phyloP scores from a whole-genome alignment of 2,329 filamentous ascomycete species.

The Penicillium sp. region DNA sequence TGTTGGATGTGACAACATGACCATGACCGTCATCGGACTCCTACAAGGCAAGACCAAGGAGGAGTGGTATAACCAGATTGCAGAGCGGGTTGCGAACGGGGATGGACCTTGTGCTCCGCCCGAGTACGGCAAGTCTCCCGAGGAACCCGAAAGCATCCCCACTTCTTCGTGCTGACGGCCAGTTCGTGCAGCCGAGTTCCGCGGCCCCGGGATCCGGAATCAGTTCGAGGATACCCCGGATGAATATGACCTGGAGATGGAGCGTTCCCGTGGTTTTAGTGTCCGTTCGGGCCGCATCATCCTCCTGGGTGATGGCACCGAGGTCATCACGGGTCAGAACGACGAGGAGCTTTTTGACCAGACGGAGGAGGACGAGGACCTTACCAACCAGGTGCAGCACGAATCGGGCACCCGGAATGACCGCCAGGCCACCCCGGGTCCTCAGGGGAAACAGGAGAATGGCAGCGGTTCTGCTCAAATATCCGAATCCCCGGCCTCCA shows the following conservation, averaged over 20 bases:
- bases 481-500: constrained; percentile 40
- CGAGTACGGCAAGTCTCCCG: constrained; percentile 88
- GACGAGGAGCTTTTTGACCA: constrained; percentile 94
- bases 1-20: constrained; percentile 99
- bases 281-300: constrained; percentile 81
- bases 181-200: constrained; percentile 69
- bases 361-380: constrained; percentile 80
- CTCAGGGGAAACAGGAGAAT: constrained; percentile 38
- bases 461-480: constrained; percentile 23
- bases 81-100: constrained; percentile 88
- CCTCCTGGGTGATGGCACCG: constrained; percentile 90
- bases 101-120: constrained; percentile 97
- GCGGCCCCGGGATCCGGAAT: constrained; percentile 76
- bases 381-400: constrained; percentile 76
- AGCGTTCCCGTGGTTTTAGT: constrained; percentile 65
- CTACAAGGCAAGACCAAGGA: constrained; percentile 90
- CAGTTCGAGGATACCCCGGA: constrained; percentile 74
- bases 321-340: constrained; percentile 82
- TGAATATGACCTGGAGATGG: constrained; percentile 53
- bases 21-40: constrained; percentile 87
- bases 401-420: constrained; percentile 39
- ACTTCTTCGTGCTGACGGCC: constrained; percentile 43
- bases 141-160: constrained; percentile 39
- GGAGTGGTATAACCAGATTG: constrained; percentile 97
- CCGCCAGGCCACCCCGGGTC: constrained; percentile 53